Evolutionary conservation across 2,329 filamentous ascomycete species (phyloP).

Genomic region (Thielaviopsis euricoi): DNA sequence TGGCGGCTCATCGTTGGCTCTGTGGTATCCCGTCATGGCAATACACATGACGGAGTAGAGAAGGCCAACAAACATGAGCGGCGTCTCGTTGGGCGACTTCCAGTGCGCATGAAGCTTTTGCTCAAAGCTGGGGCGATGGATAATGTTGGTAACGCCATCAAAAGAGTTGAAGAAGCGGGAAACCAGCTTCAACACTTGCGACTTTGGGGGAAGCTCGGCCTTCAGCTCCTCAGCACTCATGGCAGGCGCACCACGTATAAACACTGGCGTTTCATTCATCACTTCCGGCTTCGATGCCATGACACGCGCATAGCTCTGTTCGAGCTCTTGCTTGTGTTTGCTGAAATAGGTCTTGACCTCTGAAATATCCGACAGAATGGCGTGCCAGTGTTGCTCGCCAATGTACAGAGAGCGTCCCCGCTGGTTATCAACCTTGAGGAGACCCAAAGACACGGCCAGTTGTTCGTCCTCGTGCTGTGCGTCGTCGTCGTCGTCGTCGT

Average conservation of each 20-base stretch:
- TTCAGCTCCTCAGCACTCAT: constrained; percentile 64
- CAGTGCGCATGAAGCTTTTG: constrained; percentile 50
- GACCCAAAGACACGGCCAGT: constrained; percentile 53
- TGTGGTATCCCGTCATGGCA: constrained; percentile 63
- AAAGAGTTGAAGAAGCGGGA: constrained; percentile 80
- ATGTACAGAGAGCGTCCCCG: constrained; percentile 68
- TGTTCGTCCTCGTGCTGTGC: constrained; percentile 25
- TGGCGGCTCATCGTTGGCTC: constrained; percentile 62
- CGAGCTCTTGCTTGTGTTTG: constrained; percentile 74
- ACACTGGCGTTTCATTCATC: constrained; percentile 50
- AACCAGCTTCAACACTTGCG: constrained; percentile 69
- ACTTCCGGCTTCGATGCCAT: constrained; percentile 47
- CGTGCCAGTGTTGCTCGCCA: constrained; percentile 71
- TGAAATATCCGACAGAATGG: constrained; percentile 63
- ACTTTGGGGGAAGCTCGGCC: constrained; percentile 61
- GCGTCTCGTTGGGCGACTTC: constrained; percentile 55
- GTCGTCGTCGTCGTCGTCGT: constrained; percentile 37
- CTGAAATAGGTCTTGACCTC: constrained; percentile 88
- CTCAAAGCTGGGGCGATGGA: constrained; percentile 75
- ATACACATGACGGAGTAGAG: constrained; percentile 63
- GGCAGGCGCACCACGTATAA: constrained; percentile 60
- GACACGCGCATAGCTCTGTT: constrained; percentile 64
- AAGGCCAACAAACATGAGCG: constrained; percentile 62
- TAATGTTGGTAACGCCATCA: constrained; percentile 53
- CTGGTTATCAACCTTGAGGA: constrained; percentile 64